Evolutionary conservation across 805 yeast genomes (phyloP).

Genomic region (Lipomyces starkeyi): DNA sequence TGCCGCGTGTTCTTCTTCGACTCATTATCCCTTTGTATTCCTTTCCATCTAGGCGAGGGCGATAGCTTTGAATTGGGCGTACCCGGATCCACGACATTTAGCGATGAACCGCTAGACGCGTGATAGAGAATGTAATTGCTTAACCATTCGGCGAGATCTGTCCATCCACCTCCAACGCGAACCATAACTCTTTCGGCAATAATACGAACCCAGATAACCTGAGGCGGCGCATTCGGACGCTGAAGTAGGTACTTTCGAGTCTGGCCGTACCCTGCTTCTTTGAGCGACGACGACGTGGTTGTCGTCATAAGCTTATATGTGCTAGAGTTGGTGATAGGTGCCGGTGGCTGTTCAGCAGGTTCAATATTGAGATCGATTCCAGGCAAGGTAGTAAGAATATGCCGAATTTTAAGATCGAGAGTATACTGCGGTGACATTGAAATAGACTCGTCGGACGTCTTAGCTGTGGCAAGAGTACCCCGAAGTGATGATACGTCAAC

Average conservation of each 20-base stretch:
- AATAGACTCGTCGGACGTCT: slow-evolving; percentile 9
- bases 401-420: slow-evolving; percentile 32
- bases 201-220: slow-evolving; percentile 39
- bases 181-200: slow-evolving; percentile 41
- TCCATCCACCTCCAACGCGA: slow-evolving; percentile 41
- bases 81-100: background rate
- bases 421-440: slow-evolving; percentile 16
- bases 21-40: background rate
- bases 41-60: background rate
- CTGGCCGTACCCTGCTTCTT: slow-evolving; percentile 38
- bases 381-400: slow-evolving; percentile 18
- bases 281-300: slow-evolving; percentile 8
- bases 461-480: slow-evolving; percentile 15
- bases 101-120: slow-evolving; percentile 13
- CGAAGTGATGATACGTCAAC: slow-evolving; percentile 32
- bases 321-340: background rate
- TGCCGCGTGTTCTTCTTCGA: background rate
- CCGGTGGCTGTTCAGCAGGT: slow-evolving; percentile 15
- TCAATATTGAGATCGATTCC: slow-evolving; percentile 9
- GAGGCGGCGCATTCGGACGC: slow-evolving; percentile 38
- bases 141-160: slow-evolving; percentile 40
- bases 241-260: slow-evolving; percentile 36
- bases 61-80: background rate
- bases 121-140: slow-evolving; percentile 33
- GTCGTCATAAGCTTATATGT: slow-evolving; percentile 23